Conservation (phyloP, 2,329 filamentous ascomycete genomes). For the Neofusicoccum laricinum region DNA sequence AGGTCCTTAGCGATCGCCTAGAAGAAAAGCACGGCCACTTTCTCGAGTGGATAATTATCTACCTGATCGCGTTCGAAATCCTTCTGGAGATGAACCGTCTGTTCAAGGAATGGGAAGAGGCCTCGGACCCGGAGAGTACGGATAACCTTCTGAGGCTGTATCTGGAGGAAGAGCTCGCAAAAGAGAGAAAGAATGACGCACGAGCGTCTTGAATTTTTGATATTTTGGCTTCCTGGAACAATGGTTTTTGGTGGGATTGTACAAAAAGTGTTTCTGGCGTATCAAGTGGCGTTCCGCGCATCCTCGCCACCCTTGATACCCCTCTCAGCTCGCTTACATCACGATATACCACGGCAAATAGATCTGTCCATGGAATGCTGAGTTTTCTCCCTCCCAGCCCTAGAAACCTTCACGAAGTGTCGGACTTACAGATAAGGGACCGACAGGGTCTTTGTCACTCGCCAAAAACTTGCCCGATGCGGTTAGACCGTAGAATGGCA, state of each 20-base stretch:
- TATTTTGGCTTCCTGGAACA: too few relatives aligned
- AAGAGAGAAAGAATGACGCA: background rate
- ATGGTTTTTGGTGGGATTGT: background rate
- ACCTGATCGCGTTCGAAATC: slow-evolving; percentile 89
- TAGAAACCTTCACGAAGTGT: too few relatives aligned
- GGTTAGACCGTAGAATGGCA: too few relatives aligned
- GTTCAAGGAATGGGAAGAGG: slow-evolving; percentile 58
- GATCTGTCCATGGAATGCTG: background rate
- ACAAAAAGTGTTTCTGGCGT: background rate
- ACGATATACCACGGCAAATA: too few relatives aligned
- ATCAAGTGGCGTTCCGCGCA: background rate
- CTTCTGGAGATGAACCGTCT: slow-evolving; percentile 77
- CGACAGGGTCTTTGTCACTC: too few relatives aligned
- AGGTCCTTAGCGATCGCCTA: slow-evolving; percentile 79
- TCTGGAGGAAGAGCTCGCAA: slow-evolving; percentile 8
- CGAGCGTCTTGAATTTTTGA: background rate
- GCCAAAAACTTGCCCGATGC: too few relatives aligned
- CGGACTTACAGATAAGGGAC: too few relatives aligned
- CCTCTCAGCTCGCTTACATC: background rate
- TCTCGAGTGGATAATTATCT: slow-evolving; percentile 94
- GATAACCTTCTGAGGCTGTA: slow-evolving; percentile 39
- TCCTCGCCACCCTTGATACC: background rate
- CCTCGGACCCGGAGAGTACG: slow-evolving; percentile 41
- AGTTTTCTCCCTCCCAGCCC: too few relatives aligned
- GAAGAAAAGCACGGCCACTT: slow-evolving; percentile 86